phyloP scores from a whole-genome alignment of 306 rosid genomes.

The Corylus avellana region DNA sequence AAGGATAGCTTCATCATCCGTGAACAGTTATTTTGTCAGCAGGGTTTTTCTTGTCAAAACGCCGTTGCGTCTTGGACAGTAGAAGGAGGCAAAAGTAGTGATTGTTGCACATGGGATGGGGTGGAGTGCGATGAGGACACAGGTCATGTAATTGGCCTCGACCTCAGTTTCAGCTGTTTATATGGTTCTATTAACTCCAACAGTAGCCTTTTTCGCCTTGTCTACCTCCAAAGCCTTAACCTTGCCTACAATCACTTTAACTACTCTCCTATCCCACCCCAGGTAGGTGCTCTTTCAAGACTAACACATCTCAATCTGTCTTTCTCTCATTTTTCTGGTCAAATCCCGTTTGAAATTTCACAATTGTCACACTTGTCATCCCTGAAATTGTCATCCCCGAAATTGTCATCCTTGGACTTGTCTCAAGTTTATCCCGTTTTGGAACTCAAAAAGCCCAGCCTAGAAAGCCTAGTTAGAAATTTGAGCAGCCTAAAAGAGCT shows the following conservation, averaged over 20 bases:
- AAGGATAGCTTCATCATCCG: not conserved
- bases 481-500: no score
- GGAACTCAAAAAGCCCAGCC: no score
- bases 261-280: no score
- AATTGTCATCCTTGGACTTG: no score
- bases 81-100: not conserved
- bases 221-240: no score
- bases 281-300: no score
- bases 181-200: not conserved
- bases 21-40: no score
- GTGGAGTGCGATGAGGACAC: not conserved
- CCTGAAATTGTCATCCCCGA: no score
- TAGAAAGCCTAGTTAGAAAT: no score
- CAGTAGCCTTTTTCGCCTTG: not conserved
- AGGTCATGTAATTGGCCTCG: not conserved
- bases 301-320: not conserved
- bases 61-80: not conserved
- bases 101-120: not conserved
- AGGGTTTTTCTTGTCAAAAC: no score
- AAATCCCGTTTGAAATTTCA: not conserved
- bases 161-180: not conserved
- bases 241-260: no score
- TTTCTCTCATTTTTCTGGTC: not conserved
- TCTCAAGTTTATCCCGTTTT: no score
- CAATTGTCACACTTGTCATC: not conserved